Evolutionary conservation across 2,329 filamentous ascomycete genomes (phyloP).

Genomic region (Tolypocladium amazonense): DNA sequence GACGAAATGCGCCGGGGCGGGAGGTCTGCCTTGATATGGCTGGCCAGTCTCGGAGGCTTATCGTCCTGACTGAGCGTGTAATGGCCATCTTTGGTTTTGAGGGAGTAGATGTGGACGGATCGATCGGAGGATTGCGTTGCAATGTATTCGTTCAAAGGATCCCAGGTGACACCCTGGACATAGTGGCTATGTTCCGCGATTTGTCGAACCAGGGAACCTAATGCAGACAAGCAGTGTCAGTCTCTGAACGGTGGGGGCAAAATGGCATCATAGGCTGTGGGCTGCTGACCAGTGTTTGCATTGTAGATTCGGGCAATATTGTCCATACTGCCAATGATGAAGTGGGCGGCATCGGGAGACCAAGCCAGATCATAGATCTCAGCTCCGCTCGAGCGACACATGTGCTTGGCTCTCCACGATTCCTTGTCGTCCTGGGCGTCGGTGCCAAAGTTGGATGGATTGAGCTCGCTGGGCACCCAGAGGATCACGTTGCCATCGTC

Average conservation of each 20-base stretch:
- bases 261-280: background rate
- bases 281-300: constrained; percentile 64
- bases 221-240: constrained; percentile 3
- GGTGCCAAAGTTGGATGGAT: constrained; percentile 62
- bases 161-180: constrained; percentile 96
- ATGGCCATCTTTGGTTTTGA: constrained; percentile 93
- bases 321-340: constrained; percentile 99
- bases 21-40: constrained; percentile 74
- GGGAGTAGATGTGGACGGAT: constrained; percentile 92
- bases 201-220: constrained; percentile 64
- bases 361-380: constrained; percentile 98
- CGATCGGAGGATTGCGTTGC: constrained; percentile 97
- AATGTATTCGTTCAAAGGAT: constrained; percentile 94
- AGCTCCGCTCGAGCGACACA: constrained; percentile 89
- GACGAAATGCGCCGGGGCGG: constrained; percentile 83
- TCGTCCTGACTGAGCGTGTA: constrained; percentile 64
- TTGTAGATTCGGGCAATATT: constrained; percentile 97
- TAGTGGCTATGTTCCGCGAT: constrained; percentile 98
- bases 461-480: constrained; percentile 81
- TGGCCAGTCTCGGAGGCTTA: constrained; percentile 70
- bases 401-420: constrained; percentile 92
- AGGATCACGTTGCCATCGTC: constrained; percentile 96
- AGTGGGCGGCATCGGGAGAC: constrained; percentile 94
- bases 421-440: constrained; percentile 89
- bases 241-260: background rate